Conservation (phyloP, 2,329 filamentous ascomycete species). For the Acrocalymma vagum region DNA sequence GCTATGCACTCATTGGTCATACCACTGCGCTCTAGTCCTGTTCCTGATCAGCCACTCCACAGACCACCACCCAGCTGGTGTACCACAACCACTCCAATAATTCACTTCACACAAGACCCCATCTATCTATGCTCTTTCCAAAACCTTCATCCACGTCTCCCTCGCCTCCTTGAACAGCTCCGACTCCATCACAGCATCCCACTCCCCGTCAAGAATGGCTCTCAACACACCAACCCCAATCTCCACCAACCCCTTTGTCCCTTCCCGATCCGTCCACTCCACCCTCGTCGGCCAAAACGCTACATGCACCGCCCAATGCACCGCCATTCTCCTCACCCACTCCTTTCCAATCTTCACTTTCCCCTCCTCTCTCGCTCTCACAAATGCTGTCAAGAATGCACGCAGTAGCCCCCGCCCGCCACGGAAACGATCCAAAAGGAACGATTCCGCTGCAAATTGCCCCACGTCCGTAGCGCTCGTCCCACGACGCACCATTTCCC, state of each 20-base stretch:
- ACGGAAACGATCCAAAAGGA: constrained; percentile 44
- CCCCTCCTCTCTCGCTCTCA: constrained; percentile 7
- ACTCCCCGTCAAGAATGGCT: constrained; percentile 22
- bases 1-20: too few relatives aligned
- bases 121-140: constrained; percentile 3
- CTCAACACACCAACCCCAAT: constrained; percentile 27
- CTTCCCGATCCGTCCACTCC: constrained; percentile 34
- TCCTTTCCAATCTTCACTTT: constrained; percentile 14
- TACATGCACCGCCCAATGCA: constrained; percentile 48
- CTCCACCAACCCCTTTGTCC: constrained; percentile 34
- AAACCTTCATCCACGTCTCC: constrained; percentile 9
- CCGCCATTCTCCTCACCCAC: constrained; percentile 35
- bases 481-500: constrained; percentile 46
- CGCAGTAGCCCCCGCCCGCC: constrained; percentile 34
- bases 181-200: constrained; percentile 26
- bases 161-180: constrained; percentile 20
- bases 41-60: too few relatives aligned
- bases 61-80: too few relatives aligned
- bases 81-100: too few relatives aligned
- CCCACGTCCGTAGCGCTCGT: constrained; percentile 46
- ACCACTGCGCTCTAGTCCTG: too few relatives aligned
- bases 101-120: too few relatives aligned
- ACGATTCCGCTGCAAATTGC: constrained; percentile 49
- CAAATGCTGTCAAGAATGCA: constrained; percentile 39
- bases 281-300: constrained; percentile 45